phyloP scores from a whole-genome alignment of 176 grass and related monocot genomes.

The Juncus effusus region DNA sequence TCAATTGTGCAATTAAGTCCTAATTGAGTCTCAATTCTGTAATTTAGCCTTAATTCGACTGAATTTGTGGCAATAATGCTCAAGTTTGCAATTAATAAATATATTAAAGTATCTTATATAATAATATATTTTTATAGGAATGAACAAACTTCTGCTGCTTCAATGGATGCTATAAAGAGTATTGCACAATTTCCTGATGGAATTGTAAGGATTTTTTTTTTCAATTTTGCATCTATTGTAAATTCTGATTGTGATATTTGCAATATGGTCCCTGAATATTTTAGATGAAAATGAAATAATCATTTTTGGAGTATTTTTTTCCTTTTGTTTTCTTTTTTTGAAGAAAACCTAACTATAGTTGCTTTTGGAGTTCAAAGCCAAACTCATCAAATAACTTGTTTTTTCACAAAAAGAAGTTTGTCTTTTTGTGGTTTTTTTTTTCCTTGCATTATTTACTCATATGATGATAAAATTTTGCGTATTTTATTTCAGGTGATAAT shows the following conservation, averaged over 20 bases:
- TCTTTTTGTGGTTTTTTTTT: too few species aligned
- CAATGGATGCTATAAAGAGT: conserved; percentile 46
- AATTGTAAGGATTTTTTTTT: conserved; percentile 48
- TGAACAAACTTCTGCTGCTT: conserved; percentile 56
- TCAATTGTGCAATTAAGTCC: too few species aligned
- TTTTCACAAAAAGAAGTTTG: too few species aligned
- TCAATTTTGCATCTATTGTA: too few species aligned
- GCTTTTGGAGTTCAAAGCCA: too few species aligned
- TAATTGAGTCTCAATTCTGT: too few species aligned
- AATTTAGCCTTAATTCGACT: too few species aligned
- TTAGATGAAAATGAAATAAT: neutral
- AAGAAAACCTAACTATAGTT: too few species aligned
- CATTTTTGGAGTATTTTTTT: neutral
- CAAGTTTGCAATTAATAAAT: neutral
- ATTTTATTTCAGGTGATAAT: conserved; percentile 56
- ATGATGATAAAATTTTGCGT: too few species aligned
- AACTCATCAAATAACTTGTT: too few species aligned
- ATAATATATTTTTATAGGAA: conserved; percentile 45
- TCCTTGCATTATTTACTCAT: too few species aligned
- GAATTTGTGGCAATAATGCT: too few species aligned
- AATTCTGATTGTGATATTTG: neutral
- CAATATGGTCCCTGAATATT: conserved; percentile 1
- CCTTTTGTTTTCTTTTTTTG: neutral
- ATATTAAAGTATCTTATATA: neutral
- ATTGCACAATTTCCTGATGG: conserved; percentile 68